Percentiles rank a stretch among this genome's conserved stretches.
Conservation (phyloP, 2,329 filamentous ascomycete genomes). For the Microdochium trichocladiopsis region DNA sequence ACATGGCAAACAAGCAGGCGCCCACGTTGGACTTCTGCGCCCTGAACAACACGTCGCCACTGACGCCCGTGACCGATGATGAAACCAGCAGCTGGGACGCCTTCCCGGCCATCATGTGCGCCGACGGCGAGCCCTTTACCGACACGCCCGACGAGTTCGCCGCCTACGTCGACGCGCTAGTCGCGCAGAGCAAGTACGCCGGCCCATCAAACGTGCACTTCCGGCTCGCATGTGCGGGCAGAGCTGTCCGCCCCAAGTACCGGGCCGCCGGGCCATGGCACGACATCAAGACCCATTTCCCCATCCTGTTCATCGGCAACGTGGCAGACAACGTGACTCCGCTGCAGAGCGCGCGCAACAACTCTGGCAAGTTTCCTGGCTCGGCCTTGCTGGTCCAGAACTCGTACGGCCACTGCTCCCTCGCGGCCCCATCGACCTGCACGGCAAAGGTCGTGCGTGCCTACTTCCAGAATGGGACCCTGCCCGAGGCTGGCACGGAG, state of each 20-base stretch:
- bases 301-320: constrained; percentile 27
- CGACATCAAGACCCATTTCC: constrained; percentile 18
- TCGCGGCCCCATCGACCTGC: constrained; percentile 35
- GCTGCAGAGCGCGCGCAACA: constrained; percentile 19
- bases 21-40: neutral
- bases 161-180: constrained; percentile 11
- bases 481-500: constrained; percentile 34
- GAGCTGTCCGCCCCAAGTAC: constrained; percentile 21
- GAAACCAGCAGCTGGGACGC: constrained; percentile 27
- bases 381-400: constrained; percentile 41
- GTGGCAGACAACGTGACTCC: constrained; percentile 26
- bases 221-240: constrained; percentile 23
- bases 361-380: constrained; percentile 29
- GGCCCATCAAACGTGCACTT: constrained; percentile 35
- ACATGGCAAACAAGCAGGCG: constrained; percentile 17
- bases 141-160: too few relatives aligned
- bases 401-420: constrained; percentile 45
- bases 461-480: constrained; percentile 37
- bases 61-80: constrained; percentile 19
- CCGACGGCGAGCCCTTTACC: constrained; percentile 20
- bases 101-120: constrained; percentile 37
- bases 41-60: too few relatives aligned
- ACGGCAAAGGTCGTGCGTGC: constrained; percentile 28
- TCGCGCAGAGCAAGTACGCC: constrained; percentile 29
- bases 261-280: constrained; percentile 7